Percentiles rank a stretch among this genome's conserved stretches.
These are phyloP conservation scores for Geoglossum cookeanum DNA, from an alignment of 2,329 filamentous ascomycete species.

Conservation along the genomic window DNA sequence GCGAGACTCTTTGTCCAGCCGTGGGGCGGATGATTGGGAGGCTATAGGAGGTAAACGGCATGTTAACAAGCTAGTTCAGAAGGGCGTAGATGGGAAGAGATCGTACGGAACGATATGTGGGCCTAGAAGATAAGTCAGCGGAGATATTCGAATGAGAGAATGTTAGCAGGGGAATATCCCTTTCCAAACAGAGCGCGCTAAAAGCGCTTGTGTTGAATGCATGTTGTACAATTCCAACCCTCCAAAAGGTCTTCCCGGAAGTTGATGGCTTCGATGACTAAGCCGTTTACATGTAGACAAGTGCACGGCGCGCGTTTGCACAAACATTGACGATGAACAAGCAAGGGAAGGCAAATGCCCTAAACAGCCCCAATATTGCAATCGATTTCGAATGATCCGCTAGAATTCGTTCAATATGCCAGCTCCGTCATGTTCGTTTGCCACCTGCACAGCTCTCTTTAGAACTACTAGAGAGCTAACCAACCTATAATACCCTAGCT, in stretches of 20 bases:
- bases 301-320: too few species aligned
- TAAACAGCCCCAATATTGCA: neutral
- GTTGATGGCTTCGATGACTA: conserved; percentile 3
- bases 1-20: conserved; percentile 42
- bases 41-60: conserved; percentile 18
- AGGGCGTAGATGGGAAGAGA: neutral
- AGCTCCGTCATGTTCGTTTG: neutral
- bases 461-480: neutral
- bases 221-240: conserved; percentile 25
- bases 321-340: neutral
- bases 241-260: neutral
- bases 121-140: conserved; percentile 24
- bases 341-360: neutral
- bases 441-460: neutral
- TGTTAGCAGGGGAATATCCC: conserved; percentile 29
- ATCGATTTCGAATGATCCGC: neutral
- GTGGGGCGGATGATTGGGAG: conserved; percentile 44
- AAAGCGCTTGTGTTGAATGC: conserved; percentile 47
- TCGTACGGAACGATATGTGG: conserved; percentile 54
- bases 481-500: conserved; percentile 18
- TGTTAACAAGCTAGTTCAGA: neutral
- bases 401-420: neutral
- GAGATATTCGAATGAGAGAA: neutral
- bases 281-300: neutral
- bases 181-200: conserved; percentile 76